phyloP scores from a whole-genome alignment of 73 alveolate genomes.

The Stentor roeselii region DNA sequence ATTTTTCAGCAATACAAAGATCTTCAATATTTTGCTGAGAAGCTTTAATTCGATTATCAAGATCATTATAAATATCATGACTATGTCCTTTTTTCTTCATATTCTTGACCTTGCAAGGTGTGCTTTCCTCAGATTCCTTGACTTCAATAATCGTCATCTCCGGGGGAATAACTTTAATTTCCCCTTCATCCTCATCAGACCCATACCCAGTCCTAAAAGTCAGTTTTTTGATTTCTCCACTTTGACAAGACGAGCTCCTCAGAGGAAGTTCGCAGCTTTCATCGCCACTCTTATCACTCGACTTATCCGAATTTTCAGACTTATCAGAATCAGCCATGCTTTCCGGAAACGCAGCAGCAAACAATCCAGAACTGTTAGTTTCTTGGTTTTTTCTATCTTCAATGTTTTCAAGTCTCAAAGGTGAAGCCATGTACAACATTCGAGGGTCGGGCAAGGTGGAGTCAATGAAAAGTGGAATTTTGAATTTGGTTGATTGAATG shows the following conservation, averaged over 20 bases:
- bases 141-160: not conserved
- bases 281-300: not conserved
- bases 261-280: not conserved
- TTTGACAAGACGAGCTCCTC: not conserved
- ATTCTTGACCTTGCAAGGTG: not conserved
- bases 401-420: not conserved
- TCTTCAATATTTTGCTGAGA: constrained; percentile 10
- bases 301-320: constrained; percentile 7
- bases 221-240: not conserved
- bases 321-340: not conserved
- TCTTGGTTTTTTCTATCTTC: not conserved
- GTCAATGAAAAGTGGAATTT: not conserved
- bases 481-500: not conserved
- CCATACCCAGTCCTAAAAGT: not conserved
- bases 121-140: not conserved
- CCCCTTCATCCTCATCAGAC: not conserved
- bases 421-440: constrained; percentile 25
- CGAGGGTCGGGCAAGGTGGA: constrained; percentile 18
- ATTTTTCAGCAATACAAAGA: not conserved
- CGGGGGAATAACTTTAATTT: not conserved
- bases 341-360: constrained; percentile 22
- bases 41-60: constrained; percentile 11
- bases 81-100: not conserved
- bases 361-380: not conserved
- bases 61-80: not conserved